These are phyloP conservation scores for Melaleuca alternifolia DNA, from an alignment of 345 rosid species.

Conservation along the genomic window DNA sequence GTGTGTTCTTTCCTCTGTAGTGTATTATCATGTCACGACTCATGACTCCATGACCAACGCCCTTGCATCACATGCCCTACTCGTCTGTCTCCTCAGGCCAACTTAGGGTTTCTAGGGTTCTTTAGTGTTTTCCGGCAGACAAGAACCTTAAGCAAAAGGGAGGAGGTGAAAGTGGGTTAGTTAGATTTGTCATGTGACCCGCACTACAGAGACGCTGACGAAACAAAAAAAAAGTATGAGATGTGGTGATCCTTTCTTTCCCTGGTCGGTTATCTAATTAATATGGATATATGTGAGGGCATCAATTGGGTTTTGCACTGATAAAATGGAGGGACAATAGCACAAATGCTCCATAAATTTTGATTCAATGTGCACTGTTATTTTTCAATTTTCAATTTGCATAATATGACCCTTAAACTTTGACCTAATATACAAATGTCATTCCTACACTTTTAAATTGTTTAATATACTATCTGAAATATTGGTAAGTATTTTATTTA, in stretches of 20 bases:
- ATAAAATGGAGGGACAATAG: neutral
- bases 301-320: neutral
- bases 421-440: neutral
- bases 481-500: neutral
- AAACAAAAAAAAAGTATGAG: neutral
- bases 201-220: neutral
- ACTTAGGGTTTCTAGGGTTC: neutral
- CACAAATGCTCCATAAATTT: neutral
- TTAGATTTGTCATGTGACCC: neutral
- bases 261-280: neutral
- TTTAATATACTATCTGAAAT: neutral
- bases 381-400: accelerated
- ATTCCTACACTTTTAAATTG: neutral
- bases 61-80: neutral
- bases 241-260: neutral
- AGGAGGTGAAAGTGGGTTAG: neutral
- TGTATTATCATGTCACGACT: neutral
- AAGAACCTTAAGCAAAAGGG: neutral
- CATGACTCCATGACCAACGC: neutral
- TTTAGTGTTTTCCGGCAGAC: neutral
- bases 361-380: neutral
- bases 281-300: neutral
- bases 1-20: neutral
- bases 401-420: neutral
- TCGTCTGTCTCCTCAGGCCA: neutral